Evolutionary conservation across 441 rosid species (phyloP), one percentile per base, ranked within the genome.

Genomic region (Erysimum pusillum): DNA sequence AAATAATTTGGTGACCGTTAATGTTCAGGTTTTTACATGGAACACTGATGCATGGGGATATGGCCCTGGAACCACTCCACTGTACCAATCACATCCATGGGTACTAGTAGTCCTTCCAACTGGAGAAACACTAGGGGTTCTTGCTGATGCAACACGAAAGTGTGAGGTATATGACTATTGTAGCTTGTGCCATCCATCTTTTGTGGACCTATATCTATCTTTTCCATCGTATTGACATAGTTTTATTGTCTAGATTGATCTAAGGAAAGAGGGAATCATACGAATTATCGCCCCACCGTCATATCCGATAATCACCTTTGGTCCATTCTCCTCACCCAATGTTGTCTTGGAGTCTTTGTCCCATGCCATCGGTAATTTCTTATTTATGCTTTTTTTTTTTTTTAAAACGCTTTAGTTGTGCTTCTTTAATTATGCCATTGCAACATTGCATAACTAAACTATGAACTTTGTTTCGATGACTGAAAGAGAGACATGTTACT

Each of bases 51-150:
- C 99, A 9, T 93, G 88, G 86, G 98, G 99, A 54, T 93, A 84
- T 84, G 99, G 97, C 69, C 64, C 95, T 38, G 87, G 85, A 81
- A 91, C 98, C 48, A 96, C 97, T 49, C 90, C 99, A 46, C 71
- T 96, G 83, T 96, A 96, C 79, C 98, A 96, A 82, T 93, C 99
- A n/a, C 99, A 96, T 84, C 98, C 99, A 56, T 96, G 99, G 98
- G 93, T 96, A 38, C 81, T 96, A 48, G 94, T 85, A 70, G 84
- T 96, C 81, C 93, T 93, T 85, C 92, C 96, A 13, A 85, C 73
- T 80, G 99, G 98, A 78, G 98, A 93, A 80, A 86, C 97, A 34
- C 36, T 96, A 10, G 99, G 98, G 15, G 82, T 96, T 83, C 97
- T 96, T 83, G 99, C 97, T 75, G 99, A 93, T 85, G 91, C 97